Evolutionary conservation across 352 stramenopile species (phyloP).

Genomic region (Phytopythium boreale): DNA sequence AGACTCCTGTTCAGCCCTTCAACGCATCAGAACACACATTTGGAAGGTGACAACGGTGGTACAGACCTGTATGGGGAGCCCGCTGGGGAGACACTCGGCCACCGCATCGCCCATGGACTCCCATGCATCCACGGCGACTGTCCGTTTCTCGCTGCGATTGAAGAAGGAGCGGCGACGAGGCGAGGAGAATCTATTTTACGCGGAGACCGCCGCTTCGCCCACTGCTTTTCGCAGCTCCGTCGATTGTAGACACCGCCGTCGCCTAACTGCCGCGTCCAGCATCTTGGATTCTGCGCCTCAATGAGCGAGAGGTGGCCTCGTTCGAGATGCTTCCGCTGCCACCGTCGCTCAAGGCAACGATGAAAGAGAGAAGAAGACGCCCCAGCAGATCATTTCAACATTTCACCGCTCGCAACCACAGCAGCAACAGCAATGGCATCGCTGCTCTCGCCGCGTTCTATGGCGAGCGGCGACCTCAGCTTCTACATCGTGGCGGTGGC

Average conservation of each 20-base stretch:
- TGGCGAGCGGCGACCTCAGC: not conserved
- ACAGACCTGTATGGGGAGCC: constrained; percentile 5
- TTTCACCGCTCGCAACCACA: no score
- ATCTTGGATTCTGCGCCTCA: no score
- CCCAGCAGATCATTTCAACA: no score
- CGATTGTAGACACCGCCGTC: no score
- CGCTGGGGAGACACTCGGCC: not conserved
- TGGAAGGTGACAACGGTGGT: not conserved
- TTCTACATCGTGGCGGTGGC: not conserved
- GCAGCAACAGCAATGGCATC: not conserved
- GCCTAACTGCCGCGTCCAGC: not conserved
- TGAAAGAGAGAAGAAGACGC: no score
- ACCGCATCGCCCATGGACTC: not conserved
- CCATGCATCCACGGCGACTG: not conserved
- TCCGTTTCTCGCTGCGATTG: no score
- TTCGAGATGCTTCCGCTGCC: no score
- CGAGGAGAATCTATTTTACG: not conserved
- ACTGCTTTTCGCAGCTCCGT: not conserved
- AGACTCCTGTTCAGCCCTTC: not conserved
- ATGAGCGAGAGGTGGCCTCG: no score
- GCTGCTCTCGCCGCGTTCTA: not conserved
- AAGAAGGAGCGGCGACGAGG: no score
- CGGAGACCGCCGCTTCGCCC: not conserved
- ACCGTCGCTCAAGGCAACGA: no score
- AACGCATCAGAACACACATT: not conserved